Conservation (phyloP, 805 yeast genomes). For the Candida parachauliodes region DNA sequence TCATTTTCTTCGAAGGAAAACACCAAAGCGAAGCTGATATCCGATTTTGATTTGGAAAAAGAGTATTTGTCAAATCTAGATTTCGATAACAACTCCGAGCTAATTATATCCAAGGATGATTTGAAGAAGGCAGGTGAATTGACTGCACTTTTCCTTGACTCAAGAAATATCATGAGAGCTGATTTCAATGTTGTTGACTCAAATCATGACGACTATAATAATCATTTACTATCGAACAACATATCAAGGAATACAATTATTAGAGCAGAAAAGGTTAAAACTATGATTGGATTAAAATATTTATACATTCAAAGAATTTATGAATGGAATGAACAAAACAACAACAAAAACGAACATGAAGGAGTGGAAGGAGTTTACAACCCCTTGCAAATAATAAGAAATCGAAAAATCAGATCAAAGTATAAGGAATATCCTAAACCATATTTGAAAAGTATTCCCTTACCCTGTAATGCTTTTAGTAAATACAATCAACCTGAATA, state of each 20-base stretch:
- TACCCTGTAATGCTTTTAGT: conserved; percentile 65
- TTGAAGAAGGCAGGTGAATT: conserved; percentile 22
- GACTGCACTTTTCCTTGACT: conserved; percentile 37
- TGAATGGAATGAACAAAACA: conserved; percentile 18
- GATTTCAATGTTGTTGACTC: conserved; percentile 39
- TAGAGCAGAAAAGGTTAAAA: conserved; percentile 49
- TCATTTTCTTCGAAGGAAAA: background rate
- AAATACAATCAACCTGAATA: conserved; percentile 21
- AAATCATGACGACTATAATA: conserved; percentile 1
- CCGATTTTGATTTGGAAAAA: background rate
- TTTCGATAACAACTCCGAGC: background rate
- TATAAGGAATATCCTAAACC: conserved; percentile 46
- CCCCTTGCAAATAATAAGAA: conserved; percentile 79
- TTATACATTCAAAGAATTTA: conserved; percentile 42
- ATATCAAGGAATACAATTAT: conserved; percentile 26
- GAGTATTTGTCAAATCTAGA: background rate
- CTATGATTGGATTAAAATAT: conserved; percentile 49
- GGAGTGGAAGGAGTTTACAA: conserved; percentile 70
- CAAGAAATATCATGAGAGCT: conserved; percentile 38
- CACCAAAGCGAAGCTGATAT: background rate
- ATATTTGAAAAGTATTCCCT: conserved; percentile 47
- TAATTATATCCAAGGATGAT: conserved; percentile 9
- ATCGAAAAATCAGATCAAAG: conserved; percentile 56
- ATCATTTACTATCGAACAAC: background rate
- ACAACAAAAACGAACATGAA: conserved; percentile 26